These are phyloP conservation scores for Fomitopsis serialis DNA, from an alignment of 768 basidiomycete species.

Conservation along the genomic window DNA sequence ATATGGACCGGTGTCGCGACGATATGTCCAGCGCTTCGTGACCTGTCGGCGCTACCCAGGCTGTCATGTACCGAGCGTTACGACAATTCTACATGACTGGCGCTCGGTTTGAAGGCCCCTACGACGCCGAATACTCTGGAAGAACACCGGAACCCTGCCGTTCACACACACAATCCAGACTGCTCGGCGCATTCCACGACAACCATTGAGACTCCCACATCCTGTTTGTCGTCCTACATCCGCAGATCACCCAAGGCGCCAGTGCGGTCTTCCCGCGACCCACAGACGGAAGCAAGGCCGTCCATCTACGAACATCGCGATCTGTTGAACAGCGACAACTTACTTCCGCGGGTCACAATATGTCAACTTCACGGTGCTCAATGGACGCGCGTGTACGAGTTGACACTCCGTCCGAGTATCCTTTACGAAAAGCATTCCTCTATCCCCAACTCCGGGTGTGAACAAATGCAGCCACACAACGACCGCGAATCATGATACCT, in stretches of 20 bases:
- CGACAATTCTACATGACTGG: constrained; percentile 34
- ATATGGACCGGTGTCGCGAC: constrained; percentile 30
- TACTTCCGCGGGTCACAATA: constrained; percentile 23
- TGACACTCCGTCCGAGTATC: constrained; percentile 18
- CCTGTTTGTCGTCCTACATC: constrained; percentile 34
- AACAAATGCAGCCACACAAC: constrained; percentile 21
- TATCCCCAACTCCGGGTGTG: constrained; percentile 9
- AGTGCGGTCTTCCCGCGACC: constrained; percentile 21
- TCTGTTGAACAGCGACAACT: constrained; percentile 25
- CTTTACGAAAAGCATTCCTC: constrained; percentile 23
- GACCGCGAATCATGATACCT: constrained; percentile 31
- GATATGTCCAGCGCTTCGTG: constrained; percentile 24
- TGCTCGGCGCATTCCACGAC: constrained; percentile 12
- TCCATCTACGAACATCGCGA: constrained; percentile 15
- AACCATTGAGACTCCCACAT: constrained; percentile 35
- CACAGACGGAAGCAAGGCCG: constrained; percentile 20
- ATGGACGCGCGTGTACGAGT: constrained; percentile 7
- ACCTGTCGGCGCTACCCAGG: constrained; percentile 32
- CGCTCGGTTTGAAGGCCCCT: constrained; percentile 12
- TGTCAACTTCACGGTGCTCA: constrained; percentile 28
- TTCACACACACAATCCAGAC: constrained; percentile 29
- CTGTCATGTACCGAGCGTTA: constrained; percentile 20
- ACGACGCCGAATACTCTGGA: constrained; percentile 37
- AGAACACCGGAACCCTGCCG: constrained; percentile 28
- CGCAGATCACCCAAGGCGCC: constrained; percentile 10